These are phyloP conservation scores for Grammothele lineata DNA, from an alignment of 768 basidiomycete species.

Conservation along the genomic window DNA sequence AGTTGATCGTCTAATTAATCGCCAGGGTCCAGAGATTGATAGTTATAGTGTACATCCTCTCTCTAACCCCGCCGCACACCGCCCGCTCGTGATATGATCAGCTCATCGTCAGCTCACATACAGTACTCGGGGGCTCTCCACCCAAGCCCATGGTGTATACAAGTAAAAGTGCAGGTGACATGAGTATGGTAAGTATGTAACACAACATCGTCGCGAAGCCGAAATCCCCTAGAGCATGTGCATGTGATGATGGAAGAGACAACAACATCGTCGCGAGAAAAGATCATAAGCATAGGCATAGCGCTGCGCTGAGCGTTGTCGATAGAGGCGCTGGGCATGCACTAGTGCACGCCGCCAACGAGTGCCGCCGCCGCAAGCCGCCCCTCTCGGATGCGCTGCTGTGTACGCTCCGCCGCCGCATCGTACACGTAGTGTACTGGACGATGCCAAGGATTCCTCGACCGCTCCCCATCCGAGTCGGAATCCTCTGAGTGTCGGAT, in stretches of 20 bases:
- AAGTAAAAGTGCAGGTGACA: not conserved
- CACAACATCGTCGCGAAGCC: constrained; percentile 14
- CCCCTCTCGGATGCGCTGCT: constrained; percentile 50
- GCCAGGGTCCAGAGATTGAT: constrained; percentile 4
- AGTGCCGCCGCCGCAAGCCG: constrained; percentile 21
- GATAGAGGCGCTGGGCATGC: too few relatives aligned
- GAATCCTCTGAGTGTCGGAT: constrained; percentile 28
- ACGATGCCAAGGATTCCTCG: constrained; percentile 31
- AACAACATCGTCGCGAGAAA: too few relatives aligned
- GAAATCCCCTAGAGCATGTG: not conserved
- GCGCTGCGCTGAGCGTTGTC: too few relatives aligned
- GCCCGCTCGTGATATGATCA: not conserved
- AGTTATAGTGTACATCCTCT: constrained; percentile 10
- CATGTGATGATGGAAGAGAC: not conserved
- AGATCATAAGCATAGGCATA: not conserved
- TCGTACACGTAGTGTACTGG: constrained; percentile 84
- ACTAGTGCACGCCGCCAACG: constrained; percentile 27
- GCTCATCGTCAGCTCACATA: not conserved
- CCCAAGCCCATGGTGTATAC: not conserved
- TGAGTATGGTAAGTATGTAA: constrained; percentile 10
- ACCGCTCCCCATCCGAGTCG: constrained; percentile 45
- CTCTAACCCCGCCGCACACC: not conserved
- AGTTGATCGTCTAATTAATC: constrained; percentile 3
- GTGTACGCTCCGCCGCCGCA: constrained; percentile 79
- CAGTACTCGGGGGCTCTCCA: not conserved